Conservation (phyloP, 805 yeast species). For the Barnettozyma botsteinii region DNA sequence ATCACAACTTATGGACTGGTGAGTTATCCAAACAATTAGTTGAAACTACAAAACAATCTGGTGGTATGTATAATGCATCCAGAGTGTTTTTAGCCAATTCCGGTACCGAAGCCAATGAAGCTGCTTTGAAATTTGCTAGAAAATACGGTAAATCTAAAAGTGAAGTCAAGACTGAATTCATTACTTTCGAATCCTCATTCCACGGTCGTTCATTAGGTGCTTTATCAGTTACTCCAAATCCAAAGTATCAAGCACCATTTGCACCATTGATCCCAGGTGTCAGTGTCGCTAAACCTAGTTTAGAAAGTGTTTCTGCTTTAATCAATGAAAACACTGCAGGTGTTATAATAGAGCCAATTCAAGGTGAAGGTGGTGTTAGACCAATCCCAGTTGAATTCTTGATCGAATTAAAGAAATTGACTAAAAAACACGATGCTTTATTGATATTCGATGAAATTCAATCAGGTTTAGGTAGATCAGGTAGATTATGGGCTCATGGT, state of each 20-base stretch:
- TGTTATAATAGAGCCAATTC: constrained; percentile 93
- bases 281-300: constrained; percentile 56
- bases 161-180: constrained; percentile 62
- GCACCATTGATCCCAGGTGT: constrained; percentile 91
- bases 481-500: constrained; percentile 89
- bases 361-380: constrained; percentile 95
- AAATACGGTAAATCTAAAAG: constrained; percentile 61
- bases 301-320: constrained; percentile 49
- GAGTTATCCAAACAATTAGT: constrained; percentile 69
- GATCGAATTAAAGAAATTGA: constrained; percentile 55
- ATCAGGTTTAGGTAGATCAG: constrained; percentile 93
- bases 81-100: constrained; percentile 67
- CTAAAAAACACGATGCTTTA: constrained; percentile 63
- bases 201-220: constrained; percentile 97
- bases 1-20: constrained; percentile 79
- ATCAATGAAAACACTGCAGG: constrained; percentile 54
- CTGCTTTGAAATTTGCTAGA: constrained; percentile 73
- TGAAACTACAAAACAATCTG: constrained; percentile 57
- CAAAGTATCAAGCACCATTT: constrained; percentile 89
- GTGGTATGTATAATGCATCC: constrained; percentile 79
- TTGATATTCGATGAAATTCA: constrained; percentile 94
- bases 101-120: constrained; percentile 79
- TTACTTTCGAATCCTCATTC: constrained; percentile 85
- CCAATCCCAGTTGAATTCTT: constrained; percentile 62
- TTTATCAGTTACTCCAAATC: constrained; percentile 84